A percentile compares a stretch with the other conserved stretches of the same genome.
Evolutionary conservation across 495 filamentous ascomycete species (phyloP).

Genomic region (Hypoxylon fragiforme): DNA sequence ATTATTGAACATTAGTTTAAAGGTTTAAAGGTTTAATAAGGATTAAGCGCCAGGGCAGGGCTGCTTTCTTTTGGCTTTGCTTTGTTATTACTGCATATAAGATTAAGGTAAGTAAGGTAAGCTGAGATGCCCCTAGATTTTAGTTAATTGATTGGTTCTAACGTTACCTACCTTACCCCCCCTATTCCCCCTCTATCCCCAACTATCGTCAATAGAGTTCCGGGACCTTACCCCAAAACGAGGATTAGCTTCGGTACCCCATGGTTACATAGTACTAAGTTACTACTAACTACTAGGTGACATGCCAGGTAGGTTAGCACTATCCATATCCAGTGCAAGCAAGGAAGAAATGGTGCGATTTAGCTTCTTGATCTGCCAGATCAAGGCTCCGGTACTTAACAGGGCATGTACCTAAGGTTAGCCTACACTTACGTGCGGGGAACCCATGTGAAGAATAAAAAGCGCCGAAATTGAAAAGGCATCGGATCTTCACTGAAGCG

Average conservation of each 20-base stretch:
- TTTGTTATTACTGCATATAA: no score
- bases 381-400: no score
- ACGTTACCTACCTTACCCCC: not conserved
- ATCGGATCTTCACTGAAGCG: conserved; percentile 1
- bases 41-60: no score
- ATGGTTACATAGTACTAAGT: not conserved
- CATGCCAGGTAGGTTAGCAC: no score
- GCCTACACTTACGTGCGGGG: conserved; percentile 23
- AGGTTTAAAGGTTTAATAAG: no score
- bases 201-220: conserved; percentile 18
- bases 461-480: conserved; percentile 26
- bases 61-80: no score
- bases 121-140: not conserved
- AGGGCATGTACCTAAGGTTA: no score
- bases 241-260: conserved; percentile 16
- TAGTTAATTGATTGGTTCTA: conserved; percentile 11
- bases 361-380: no score
- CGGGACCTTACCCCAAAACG: conserved; percentile 22
- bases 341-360: no score
- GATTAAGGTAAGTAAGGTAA: not conserved
- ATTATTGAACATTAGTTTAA: no score
- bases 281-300: no score
- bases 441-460: conserved; percentile 27
- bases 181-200: not conserved
- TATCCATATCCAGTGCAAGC: no score